Percentiles rank a stretch among this genome's conserved stretches.
phyloP scores from a whole-genome alignment of 257 asterid species.

The Solanum medicagineum region DNA sequence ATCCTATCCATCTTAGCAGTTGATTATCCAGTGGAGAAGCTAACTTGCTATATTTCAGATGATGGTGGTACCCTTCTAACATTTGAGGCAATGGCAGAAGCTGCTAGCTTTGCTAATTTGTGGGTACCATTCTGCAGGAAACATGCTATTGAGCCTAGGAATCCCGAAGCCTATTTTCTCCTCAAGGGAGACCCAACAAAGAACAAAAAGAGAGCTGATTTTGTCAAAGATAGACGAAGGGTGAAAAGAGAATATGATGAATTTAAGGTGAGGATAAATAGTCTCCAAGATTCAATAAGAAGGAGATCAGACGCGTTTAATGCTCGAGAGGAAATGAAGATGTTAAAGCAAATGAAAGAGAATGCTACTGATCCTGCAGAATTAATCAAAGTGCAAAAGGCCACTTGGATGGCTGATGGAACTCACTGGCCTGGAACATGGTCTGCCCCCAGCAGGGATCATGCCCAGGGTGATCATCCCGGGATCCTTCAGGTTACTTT shows the following conservation, averaged over 20 bases:
- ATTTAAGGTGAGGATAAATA: constrained; percentile 26
- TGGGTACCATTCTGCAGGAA: constrained; percentile 37
- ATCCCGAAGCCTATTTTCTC: constrained; percentile 26
- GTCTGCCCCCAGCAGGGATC: constrained; percentile 12
- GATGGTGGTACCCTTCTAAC: constrained; percentile 32
- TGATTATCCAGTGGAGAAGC: constrained; percentile 32
- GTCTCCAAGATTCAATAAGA: constrained; percentile 21
- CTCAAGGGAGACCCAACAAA: constrained; percentile 28
- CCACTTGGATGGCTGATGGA: constrained; percentile 42
- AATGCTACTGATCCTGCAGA: constrained; percentile 17
- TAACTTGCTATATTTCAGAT: constrained; percentile 24
- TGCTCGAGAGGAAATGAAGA: constrained; percentile 35
- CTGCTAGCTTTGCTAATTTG: constrained; percentile 28
- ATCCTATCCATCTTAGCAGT: constrained; percentile 26
- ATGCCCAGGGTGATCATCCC: constrained; percentile 27
- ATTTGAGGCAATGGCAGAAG: constrained; percentile 39
- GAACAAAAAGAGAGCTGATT: constrained; percentile 23
- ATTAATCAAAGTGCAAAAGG: constrained; percentile 16
- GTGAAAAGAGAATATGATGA: constrained; percentile 35
- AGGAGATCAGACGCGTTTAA: constrained; percentile 27
- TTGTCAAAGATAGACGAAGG: constrained; percentile 24
- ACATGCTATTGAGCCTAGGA: constrained; percentile 31
- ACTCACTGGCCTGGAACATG: constrained; percentile 37
- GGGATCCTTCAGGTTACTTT: constrained; percentile 24
- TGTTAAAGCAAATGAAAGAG: constrained; percentile 29